Evolutionary conservation across 129 eudicot species (phyloP).

Genomic region (Escallonia rubra): DNA sequence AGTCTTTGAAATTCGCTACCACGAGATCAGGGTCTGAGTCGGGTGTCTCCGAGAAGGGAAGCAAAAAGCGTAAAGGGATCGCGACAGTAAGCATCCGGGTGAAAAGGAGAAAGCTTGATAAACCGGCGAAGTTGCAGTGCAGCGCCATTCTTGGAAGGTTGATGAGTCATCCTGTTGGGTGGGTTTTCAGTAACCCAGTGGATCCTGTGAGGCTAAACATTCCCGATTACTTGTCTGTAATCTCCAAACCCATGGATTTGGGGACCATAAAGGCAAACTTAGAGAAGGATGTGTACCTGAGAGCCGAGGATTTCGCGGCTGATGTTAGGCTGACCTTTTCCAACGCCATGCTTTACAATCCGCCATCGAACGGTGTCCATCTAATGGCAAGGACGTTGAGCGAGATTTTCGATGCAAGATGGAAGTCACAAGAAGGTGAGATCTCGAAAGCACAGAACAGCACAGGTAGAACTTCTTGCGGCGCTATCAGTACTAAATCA

Average conservation of each 20-base stretch:
- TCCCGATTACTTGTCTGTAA: slow-evolving; percentile 2
- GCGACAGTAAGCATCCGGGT: background rate
- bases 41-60: too few relatives aligned
- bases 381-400: slow-evolving; percentile 12
- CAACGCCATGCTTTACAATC: slow-evolving; percentile 33
- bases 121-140: slow-evolving; percentile 6
- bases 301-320: slow-evolving; percentile 24
- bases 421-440: slow-evolving; percentile 15
- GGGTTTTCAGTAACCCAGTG: slow-evolving; percentile 19
- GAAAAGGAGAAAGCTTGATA: slow-evolving; percentile 28
- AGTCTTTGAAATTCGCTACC: too few relatives aligned
- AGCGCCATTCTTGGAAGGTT: slow-evolving; percentile 10
- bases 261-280: slow-evolving; percentile 24
- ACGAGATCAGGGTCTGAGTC: too few relatives aligned
- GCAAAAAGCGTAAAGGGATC: too few relatives aligned
- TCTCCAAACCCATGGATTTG: slow-evolving; percentile 33
- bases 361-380: slow-evolving; percentile 18
- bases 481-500: slow-evolving; percentile 3
- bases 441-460: background rate
- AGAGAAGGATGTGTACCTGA: slow-evolving; percentile 9
- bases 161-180: slow-evolving; percentile 8
- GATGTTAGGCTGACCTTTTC: slow-evolving; percentile 35
- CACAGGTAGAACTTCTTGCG: slow-evolving; percentile 3
- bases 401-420: slow-evolving; percentile 7
- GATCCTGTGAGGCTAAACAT: slow-evolving; percentile 16